These are phyloP conservation scores for Gymnopus androsaceus DNA, from an alignment of 1,284 basidiomycete species.

Conservation along the genomic window DNA sequence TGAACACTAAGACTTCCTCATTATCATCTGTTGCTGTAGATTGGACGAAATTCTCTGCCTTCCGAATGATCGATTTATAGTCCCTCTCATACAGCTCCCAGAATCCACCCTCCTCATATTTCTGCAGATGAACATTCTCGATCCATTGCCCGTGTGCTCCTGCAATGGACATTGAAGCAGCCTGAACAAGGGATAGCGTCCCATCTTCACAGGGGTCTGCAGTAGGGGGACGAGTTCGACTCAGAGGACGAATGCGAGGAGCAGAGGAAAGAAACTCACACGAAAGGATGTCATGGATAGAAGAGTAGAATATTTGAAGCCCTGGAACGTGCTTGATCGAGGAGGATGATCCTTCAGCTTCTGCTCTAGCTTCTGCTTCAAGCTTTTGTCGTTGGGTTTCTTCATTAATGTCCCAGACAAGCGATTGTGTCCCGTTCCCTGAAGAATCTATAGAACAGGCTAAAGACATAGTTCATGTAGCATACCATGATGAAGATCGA, in stretches of 20 bases:
- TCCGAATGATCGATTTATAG: constrained; percentile 72
- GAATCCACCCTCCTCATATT: constrained; percentile 79
- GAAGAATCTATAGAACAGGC: constrained; percentile 1
- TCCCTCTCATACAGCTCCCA: constrained; percentile 72
- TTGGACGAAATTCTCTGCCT: constrained; percentile 74
- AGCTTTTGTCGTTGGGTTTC: constrained; percentile 74
- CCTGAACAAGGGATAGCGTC: constrained; percentile 75
- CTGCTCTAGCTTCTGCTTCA: constrained; percentile 36
- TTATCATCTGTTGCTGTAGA: constrained; percentile 61
- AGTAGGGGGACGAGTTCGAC: too few relatives aligned
- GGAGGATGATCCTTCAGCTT: constrained; percentile 36
- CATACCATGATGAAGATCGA: constrained; percentile 83
- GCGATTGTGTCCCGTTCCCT: constrained; percentile 94
- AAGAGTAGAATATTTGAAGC: constrained; percentile 83
- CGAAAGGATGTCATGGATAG: constrained; percentile 88
- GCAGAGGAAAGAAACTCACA: too few relatives aligned
- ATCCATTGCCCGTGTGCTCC: constrained; percentile 89
- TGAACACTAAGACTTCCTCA: constrained; percentile 80
- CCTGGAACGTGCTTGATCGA: constrained; percentile 47
- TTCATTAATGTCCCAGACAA: constrained; percentile 91
- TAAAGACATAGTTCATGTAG: not conserved
- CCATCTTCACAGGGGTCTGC: constrained; percentile 74
- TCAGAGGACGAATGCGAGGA: too few relatives aligned
- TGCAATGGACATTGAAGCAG: constrained; percentile 81
- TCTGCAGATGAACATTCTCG: constrained; percentile 87